Percentiles rank a stretch among this genome's conserved stretches.
These are phyloP conservation scores for Fusarium guadeloupense DNA, from an alignment of 2,329 filamentous ascomycete species.

Conservation along the genomic window DNA sequence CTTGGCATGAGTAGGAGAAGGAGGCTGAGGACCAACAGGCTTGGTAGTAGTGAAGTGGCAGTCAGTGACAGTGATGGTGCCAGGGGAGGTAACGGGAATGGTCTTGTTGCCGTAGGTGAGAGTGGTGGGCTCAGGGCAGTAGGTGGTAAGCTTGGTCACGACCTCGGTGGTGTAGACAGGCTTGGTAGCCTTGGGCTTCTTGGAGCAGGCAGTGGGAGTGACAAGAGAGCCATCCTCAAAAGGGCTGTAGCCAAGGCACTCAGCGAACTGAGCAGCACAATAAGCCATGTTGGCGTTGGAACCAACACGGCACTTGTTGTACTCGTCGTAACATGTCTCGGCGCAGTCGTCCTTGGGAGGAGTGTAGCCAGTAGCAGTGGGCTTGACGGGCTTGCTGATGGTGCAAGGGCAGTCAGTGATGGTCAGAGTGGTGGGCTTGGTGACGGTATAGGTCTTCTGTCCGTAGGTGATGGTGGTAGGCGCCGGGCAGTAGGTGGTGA, in stretches of 20 bases:
- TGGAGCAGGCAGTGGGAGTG: slow-evolving; percentile 29
- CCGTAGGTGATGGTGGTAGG: slow-evolving; percentile 68
- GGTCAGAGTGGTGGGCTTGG: slow-evolving; percentile 70
- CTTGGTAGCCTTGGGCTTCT: slow-evolving; percentile 56
- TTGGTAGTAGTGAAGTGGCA: slow-evolving; percentile 24
- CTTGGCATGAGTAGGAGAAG: slow-evolving; percentile 17
- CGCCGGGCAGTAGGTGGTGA: slow-evolving; percentile 74
- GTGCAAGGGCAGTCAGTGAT: slow-evolving; percentile 74
- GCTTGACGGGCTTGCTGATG: slow-evolving; percentile 55
- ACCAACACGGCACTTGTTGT: slow-evolving; percentile 32
- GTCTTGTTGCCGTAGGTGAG: slow-evolving; percentile 46
- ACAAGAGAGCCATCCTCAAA: slow-evolving; percentile 26
- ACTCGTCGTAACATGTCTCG: slow-evolving; percentile 25
- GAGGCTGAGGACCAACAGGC: slow-evolving; percentile 37
- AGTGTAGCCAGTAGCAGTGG: slow-evolving; percentile 19
- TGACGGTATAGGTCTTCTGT: slow-evolving; percentile 71
- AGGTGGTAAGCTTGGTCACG: slow-evolving; percentile 51
- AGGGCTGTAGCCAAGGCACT: slow-evolving; percentile 42
- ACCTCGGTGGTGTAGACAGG: slow-evolving; percentile 29
- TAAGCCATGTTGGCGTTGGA: slow-evolving; percentile 34
- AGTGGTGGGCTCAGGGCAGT: slow-evolving; percentile 44
- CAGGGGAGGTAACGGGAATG: slow-evolving; percentile 25
- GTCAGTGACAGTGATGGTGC: slow-evolving; percentile 22
- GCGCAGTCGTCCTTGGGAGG: slow-evolving; percentile 31
- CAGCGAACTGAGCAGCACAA: slow-evolving; percentile 40